Conservation (phyloP, 2,329 filamentous ascomycete species). For the Pseudogymnoascus sp. region DNA sequence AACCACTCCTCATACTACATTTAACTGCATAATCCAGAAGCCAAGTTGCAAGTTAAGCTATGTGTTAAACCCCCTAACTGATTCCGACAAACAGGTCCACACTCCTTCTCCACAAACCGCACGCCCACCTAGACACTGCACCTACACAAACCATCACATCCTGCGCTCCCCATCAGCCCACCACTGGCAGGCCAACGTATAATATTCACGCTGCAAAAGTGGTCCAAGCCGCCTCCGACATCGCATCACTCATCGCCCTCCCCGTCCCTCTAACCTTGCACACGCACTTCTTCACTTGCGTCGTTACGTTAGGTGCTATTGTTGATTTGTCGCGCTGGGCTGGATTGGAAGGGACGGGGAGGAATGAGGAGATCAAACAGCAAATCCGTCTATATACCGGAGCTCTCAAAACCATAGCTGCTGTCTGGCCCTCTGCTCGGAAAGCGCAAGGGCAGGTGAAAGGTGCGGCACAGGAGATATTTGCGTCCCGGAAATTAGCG, state of each 20-base stretch:
- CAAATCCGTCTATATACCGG: slow-evolving; percentile 63
- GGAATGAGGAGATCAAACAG: slow-evolving; percentile 59
- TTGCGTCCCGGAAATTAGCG: slow-evolving; percentile 22
- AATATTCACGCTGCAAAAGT: slow-evolving; percentile 65
- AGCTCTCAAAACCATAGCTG: slow-evolving; percentile 23
- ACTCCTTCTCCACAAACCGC: slow-evolving; percentile 68
- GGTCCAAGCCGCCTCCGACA: slow-evolving; percentile 66
- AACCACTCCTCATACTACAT: neutral
- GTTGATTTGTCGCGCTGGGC: slow-evolving; percentile 76
- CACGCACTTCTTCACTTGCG: slow-evolving; percentile 77
- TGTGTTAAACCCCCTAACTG: neutral
- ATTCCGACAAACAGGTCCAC: slow-evolving; percentile 21
- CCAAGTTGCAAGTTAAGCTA: neutral
- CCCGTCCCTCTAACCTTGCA: slow-evolving; percentile 64
- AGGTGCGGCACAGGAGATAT: slow-evolving; percentile 70
- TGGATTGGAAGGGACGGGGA: slow-evolving; percentile 19
- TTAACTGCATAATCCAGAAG: neutral
- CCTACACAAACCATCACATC: slow-evolving; percentile 49
- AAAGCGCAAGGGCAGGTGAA: slow-evolving; percentile 68
- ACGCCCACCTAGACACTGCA: slow-evolving; percentile 62
- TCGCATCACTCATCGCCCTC: slow-evolving; percentile 66
- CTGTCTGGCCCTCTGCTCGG: slow-evolving; percentile 31
- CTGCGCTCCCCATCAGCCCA: slow-evolving; percentile 46
- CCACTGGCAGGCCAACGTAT: slow-evolving; percentile 19
- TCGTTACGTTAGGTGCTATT: slow-evolving; percentile 68